Evolutionary conservation across 1,139 yeast genomes (phyloP).

Genomic region (Candida tunisiensis): DNA sequence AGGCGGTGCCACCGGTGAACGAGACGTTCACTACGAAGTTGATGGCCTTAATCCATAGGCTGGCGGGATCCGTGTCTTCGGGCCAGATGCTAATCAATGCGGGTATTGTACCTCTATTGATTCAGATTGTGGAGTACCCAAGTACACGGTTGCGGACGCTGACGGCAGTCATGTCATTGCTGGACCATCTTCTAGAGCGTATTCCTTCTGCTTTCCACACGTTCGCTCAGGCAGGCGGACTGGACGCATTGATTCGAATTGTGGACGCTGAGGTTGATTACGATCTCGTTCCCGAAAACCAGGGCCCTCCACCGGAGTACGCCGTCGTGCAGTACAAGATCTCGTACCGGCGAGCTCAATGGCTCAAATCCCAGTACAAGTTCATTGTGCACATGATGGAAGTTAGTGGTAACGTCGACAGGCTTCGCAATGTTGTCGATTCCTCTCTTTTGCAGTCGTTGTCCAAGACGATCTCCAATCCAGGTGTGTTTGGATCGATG

Average conservation of each 20-base stretch:
- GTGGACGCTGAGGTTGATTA: conserved; percentile 51
- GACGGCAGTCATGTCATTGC: conserved; percentile 48
- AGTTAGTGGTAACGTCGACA: conserved; percentile 58
- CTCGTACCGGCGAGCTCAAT: conserved; percentile 44
- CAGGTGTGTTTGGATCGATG: conserved; percentile 49
- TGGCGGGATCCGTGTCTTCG: conserved; percentile 12
- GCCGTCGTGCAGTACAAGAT: conserved; percentile 41
- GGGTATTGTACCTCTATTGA: conserved; percentile 52
- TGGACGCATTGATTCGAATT: conserved; percentile 39
- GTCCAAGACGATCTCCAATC: conserved; percentile 39
- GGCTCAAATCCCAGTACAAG: conserved; percentile 29
- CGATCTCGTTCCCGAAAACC: conserved; percentile 41
- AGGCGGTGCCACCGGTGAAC: conserved; percentile 11
- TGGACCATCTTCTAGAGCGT: conserved; percentile 36
- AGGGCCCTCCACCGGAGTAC: conserved; percentile 32
- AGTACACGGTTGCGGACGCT: conserved; percentile 37
- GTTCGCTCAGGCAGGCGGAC: conserved; percentile 54
- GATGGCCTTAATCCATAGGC: conserved; percentile 13
- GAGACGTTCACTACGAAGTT: conserved; percentile 13
- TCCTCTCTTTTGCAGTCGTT: conserved; percentile 56
- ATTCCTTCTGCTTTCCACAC: conserved; percentile 33
- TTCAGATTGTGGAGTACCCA: conserved; percentile 41
- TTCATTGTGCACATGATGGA: conserved; percentile 49
- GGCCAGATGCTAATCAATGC: conserved; percentile 37
- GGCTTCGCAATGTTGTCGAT: conserved; percentile 72